These are phyloP conservation scores for Oryza punctata DNA, from an alignment of 176 grass and related monocot species.

Conservation along the genomic window DNA sequence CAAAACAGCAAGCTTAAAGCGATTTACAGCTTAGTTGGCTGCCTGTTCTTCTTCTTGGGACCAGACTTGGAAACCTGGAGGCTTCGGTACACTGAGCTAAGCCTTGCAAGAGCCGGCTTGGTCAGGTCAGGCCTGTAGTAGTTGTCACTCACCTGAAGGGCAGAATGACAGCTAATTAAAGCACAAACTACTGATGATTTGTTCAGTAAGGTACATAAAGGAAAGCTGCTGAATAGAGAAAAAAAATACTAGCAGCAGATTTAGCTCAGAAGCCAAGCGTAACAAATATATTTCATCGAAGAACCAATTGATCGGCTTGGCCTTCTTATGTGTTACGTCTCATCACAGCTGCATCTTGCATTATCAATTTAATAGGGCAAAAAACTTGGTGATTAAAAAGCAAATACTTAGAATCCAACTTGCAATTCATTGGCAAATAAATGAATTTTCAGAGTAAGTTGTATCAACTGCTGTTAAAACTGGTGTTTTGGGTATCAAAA, in stretches of 20 bases:
- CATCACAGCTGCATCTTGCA: constrained; percentile 53
- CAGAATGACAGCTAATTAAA: constrained; percentile 2
- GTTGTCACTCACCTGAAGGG: constrained; percentile 55
- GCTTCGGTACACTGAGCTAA: constrained; percentile 69
- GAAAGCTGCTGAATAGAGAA: background rate
- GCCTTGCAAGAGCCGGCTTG: constrained; percentile 64
- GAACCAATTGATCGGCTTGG: constrained; percentile 46
- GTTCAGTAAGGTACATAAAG: background rate
- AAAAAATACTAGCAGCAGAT: background rate
- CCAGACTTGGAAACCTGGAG: constrained; percentile 86
- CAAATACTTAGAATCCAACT: background rate
- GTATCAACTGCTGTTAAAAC: background rate
- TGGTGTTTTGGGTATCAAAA: background rate
- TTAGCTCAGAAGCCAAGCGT: constrained; percentile 86
- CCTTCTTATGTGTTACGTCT: constrained; percentile 62
- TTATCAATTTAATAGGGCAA: background rate
- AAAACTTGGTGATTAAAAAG: background rate
- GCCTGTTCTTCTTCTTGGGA: constrained; percentile 86
- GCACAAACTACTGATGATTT: background rate
- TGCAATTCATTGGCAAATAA: background rate
- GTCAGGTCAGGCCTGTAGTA: constrained; percentile 91
- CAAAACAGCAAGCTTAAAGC: background rate
- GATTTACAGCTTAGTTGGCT: constrained; percentile 44
- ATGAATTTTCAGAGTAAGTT: background rate
- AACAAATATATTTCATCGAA: constrained; percentile 52